Base-by-base conservation (phyloP, 768 basidiomycete species). In the Royoungia palumana region DNA sequence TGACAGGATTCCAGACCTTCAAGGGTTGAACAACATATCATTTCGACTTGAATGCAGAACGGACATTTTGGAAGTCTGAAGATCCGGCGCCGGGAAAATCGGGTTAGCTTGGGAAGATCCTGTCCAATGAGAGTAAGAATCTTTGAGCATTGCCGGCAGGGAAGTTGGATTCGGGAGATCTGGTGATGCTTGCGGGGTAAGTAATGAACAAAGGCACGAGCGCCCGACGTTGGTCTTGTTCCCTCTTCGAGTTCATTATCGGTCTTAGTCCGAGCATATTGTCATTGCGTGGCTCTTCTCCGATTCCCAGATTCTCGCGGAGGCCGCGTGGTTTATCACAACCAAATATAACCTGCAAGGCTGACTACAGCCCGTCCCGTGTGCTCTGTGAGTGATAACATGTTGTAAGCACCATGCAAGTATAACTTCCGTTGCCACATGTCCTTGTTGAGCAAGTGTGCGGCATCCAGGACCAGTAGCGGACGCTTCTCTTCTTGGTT, bases 11-110 rank as follows among this genome's bases (percentile, higher is more conserved):
- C 32, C 14, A 16, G 32, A 32, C 32, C 16, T 32, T 14, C 32
- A 16, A 28, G 10, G 28, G 28, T 5, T 14, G 12, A 30, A 14
- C 16, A 32, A 32, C 32, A 32, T 32, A 32, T 14, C 54, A 56
- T 56, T 51, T 27, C 51, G 20, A 20, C 32, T 16, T 17, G 25
- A 27, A 40, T 32, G 16, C 32, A 32, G 32, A 32, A 32, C 5
- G 5, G 16, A 32, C 32, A 32, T 51, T 47, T 36, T 46, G 21
- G 8, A 30, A 50, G 46, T 46, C 40, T 54, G 51, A 51, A 57
- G 56, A 64, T 63, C 63, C 60, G 62, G 48, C n/a, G 47, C 35
- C 49, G 46, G 59, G 52, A 54, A 53, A 46, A 44, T 54, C 49
- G 57, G 51, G 32, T 35, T 5, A 19, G 51, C 13, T 50, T 42